Conservation (phyloP, 164 flowering plant genomes). For the Kalanchoe fedtschenkoi region DNA sequence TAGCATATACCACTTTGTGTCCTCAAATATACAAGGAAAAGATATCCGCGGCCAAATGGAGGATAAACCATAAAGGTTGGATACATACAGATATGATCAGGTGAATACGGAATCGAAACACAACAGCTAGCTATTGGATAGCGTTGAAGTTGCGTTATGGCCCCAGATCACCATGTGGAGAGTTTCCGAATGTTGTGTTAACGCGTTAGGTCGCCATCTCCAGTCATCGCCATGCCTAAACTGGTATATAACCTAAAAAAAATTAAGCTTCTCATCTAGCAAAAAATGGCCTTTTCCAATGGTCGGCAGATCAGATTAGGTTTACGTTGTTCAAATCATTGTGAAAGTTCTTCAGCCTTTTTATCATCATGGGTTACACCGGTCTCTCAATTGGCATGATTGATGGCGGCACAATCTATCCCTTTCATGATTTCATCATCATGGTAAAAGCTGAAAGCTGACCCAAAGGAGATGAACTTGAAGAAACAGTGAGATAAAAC, state of each 20-base stretch:
- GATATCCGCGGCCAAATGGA: too few relatives aligned
- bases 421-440: too few relatives aligned
- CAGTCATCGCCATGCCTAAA: background rate
- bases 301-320: background rate
- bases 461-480: background rate
- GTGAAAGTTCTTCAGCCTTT: background rate
- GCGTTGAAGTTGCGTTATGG: background rate
- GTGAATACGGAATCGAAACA: too few relatives aligned
- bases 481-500: background rate
- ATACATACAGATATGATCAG: too few relatives aligned
- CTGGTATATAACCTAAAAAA: constrained; percentile 2
- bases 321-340: background rate
- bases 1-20: too few relatives aligned
- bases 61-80: too few relatives aligned
- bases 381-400: background rate
- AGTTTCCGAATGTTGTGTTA: background rate
- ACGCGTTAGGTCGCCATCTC: constrained; percentile 4
- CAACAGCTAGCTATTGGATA: background rate
- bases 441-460: too few relatives aligned
- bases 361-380: background rate
- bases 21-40: too few relatives aligned
- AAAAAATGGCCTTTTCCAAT: background rate
- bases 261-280: background rate
- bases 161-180: constrained; percentile 3
- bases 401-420: background rate